phyloP scores from a whole-genome alignment of 805 yeast species.

The Kodamaea neixiangensis region DNA sequence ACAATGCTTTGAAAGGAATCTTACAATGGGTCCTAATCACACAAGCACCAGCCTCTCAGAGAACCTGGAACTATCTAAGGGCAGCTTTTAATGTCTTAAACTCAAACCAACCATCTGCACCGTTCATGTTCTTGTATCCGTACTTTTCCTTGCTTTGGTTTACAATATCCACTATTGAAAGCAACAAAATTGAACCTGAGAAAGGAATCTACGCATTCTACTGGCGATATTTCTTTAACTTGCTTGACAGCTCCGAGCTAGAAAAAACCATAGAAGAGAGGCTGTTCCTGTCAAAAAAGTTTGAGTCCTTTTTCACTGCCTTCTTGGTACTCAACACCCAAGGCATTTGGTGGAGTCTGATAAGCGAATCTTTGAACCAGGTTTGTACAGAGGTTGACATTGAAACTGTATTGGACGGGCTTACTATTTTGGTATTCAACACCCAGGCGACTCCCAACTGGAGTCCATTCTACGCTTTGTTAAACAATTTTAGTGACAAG shows the following conservation, averaged over 20 bases:
- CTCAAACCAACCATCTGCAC: slow-evolving; percentile 2
- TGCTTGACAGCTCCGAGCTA: slow-evolving; percentile 18
- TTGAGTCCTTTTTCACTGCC: slow-evolving; percentile 26
- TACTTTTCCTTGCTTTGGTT: slow-evolving; percentile 17
- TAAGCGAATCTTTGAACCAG: slow-evolving; percentile 21
- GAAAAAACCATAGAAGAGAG: slow-evolving; percentile 4
- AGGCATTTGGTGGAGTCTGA: slow-evolving; percentile 29
- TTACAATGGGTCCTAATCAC: slow-evolving; percentile 35
- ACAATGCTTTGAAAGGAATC: slow-evolving; percentile 21
- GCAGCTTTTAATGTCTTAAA: slow-evolving; percentile 13
- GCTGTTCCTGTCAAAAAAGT: slow-evolving; percentile 3
- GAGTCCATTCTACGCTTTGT: slow-evolving; percentile 26
- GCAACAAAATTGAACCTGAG: background rate
- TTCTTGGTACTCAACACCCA: slow-evolving; percentile 16
- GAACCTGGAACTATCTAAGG: slow-evolving; percentile 18
- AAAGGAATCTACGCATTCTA: slow-evolving; percentile 6
- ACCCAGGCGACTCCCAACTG: slow-evolving; percentile 21
- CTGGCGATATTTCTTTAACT: slow-evolving; percentile 13
- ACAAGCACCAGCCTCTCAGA: slow-evolving; percentile 27
- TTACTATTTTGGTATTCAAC: slow-evolving; percentile 10
- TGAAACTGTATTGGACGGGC: slow-evolving; percentile 19
- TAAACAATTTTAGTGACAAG: slow-evolving; percentile 16
- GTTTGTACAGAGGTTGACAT: slow-evolving; percentile 11
- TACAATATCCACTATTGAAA: background rate
- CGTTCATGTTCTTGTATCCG: slow-evolving; percentile 16